Base-by-base conservation (phyloP, 371 early-diverging fungal genomes). In the Haplosporangium sp. region DNA sequence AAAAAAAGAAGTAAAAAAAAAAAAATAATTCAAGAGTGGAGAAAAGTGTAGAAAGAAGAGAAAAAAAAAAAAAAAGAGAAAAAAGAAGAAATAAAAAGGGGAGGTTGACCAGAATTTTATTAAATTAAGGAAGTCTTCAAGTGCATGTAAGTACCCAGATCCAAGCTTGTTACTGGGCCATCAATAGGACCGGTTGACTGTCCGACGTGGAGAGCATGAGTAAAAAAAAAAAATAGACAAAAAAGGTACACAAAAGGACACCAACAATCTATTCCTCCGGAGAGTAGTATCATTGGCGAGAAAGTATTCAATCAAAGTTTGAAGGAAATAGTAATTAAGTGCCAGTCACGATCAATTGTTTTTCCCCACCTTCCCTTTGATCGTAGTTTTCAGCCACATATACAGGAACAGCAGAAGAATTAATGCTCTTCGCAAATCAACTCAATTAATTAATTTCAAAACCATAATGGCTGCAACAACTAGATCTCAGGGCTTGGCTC, bases 401-500 rank as follows among this genome's bases (percentile, higher is more conserved):
- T 42, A 42, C 13, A 47, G 47, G 47, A 47, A 15, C 47, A 8
- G 5, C 47, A 8, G 5, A 15, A 44, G 9, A 2, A 44, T 9
- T 0, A 4, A 3, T 7, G 4, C 4, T 48, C 17, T 48, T 13
- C 17, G 48, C 44, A 44, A 27, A 27, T 42, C 44, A 42, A 42
- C 9, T 5, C 44, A 42, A 42, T 42, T 42, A 42, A 48, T 13
- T 48, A 48, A 17, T 48, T 17, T 48, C 27, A 27, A 27, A 48
- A 13, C 2, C 37, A 19, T 47, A 7, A 45, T 60, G 60, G 60
- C 59, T 48, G 48, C 66, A 60, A 17, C 78, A 74, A 38, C 71
- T 38, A 67, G 79, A 17, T 63, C 70, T 35, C 74, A 78, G 70
- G 58, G 70, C 10, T 40, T 78, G 59, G 60, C 78, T 47, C 74